Conservation (phyloP, 1,284 basidiomycete genomes). For the Thelephora terrestris region DNA sequence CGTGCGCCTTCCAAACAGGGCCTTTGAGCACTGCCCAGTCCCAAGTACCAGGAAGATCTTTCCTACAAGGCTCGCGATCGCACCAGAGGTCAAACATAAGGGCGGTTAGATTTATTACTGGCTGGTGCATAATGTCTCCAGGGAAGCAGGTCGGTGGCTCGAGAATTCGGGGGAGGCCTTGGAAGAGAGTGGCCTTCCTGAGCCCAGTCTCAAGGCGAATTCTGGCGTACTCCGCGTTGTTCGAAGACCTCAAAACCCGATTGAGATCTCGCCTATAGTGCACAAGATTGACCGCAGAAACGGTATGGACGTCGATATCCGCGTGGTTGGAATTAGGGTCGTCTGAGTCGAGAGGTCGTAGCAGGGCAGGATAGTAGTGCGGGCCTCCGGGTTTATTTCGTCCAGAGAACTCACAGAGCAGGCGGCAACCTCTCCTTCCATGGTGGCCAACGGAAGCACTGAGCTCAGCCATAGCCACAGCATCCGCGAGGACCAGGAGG, state of each 20-base stretch:
- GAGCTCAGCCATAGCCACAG: conserved; percentile 17
- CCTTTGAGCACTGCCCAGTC: conserved; percentile 10
- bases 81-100: conserved; percentile 10
- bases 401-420: conserved; percentile 23
- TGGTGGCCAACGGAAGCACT: conserved; percentile 25
- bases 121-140: conserved; percentile 17
- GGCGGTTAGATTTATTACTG: conserved; percentile 14
- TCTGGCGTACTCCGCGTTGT: conserved; percentile 18
- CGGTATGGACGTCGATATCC: conserved; percentile 16
- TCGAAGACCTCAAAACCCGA: conserved; percentile 8
- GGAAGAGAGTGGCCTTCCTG: conserved; percentile 25
- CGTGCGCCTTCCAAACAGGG: no score
- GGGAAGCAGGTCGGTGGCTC: conserved; percentile 10
- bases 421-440: conserved; percentile 23
- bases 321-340: conserved; percentile 20
- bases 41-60: conserved; percentile 10
- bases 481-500: conserved; percentile 13
- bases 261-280: conserved; percentile 11
- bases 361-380: conserved; percentile 23
- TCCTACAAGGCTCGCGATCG: conserved; percentile 15
- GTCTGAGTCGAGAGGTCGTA: conserved; percentile 19
- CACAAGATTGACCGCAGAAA: background rate
- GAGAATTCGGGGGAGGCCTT: conserved; percentile 14
- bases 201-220: conserved; percentile 24
- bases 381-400: no score